Evolutionary conservation across 2,329 filamentous ascomycete genomes (phyloP).

Genomic region (Diaporthe sp.): DNA sequence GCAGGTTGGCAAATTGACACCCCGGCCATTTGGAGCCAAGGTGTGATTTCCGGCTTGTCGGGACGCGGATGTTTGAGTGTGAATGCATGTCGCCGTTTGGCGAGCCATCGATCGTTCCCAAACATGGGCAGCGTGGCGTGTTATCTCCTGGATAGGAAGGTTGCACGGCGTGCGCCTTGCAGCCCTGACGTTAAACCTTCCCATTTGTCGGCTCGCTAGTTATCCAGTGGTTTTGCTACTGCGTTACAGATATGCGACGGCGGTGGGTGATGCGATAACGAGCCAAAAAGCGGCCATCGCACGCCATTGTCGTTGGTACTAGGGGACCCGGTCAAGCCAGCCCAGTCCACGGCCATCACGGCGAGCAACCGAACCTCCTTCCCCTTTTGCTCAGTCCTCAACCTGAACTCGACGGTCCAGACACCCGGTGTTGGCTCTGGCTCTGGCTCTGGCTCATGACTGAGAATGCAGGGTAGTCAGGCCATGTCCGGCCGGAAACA

Average conservation of each 20-base stretch:
- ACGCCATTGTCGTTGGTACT: conserved; percentile 9
- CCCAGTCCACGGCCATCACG: neutral
- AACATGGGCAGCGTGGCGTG: neutral
- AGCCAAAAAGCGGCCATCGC: conserved; percentile 15
- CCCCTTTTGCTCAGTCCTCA: neutral
- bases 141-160: conserved; percentile 21
- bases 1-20: neutral
- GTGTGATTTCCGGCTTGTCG: neutral
- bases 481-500: neutral
- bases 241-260: neutral
- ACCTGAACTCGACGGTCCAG: neutral
- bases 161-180: neutral
- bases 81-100: neutral
- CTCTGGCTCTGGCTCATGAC: no score
- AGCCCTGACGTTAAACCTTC: neutral
- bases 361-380: conserved; percentile 8
- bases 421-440: neutral
- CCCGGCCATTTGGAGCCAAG: neutral
- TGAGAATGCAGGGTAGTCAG: neutral
- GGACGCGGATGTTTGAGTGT: neutral
- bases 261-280: conserved; percentile 7
- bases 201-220: neutral
- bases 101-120: neutral
- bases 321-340: neutral
- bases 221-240: neutral